A percentile compares a stretch with the other conserved stretches of the same genome.
phyloP scores from a whole-genome alignment of 148 eudicot species.

The Chenopodium formosanum region DNA sequence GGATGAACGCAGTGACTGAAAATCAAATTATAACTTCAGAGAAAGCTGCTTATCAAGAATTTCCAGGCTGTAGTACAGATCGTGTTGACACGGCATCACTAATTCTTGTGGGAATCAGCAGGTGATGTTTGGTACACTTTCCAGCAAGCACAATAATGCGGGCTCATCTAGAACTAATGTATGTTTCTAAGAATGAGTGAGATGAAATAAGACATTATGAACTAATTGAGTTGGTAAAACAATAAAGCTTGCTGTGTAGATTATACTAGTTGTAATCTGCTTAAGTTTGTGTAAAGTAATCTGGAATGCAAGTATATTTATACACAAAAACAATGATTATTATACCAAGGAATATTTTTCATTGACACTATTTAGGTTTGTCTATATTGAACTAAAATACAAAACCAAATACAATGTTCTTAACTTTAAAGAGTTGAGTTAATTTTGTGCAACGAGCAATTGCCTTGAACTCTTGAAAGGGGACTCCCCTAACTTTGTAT shows the following conservation, averaged over 20 bases:
- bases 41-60: slow-evolving; percentile 20
- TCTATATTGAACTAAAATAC: too few relatives aligned
- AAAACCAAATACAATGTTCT: too few relatives aligned
- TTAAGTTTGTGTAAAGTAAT: neutral
- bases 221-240: neutral
- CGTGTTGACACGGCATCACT: slow-evolving; percentile 15
- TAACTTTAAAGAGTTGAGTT: too few relatives aligned
- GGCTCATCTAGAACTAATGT: slow-evolving; percentile 35
- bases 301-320: neutral
- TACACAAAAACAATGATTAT: too few relatives aligned
- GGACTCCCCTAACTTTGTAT: too few relatives aligned
- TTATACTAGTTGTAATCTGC: neutral
- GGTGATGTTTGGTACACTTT: slow-evolving; percentile 29
- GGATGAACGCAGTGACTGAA: slow-evolving; percentile 45
- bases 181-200: slow-evolving; percentile 37
- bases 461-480: too few relatives aligned
- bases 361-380: too few relatives aligned
- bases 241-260: neutral
- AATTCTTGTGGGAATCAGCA: slow-evolving; percentile 32
- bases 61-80: slow-evolving; percentile 11
- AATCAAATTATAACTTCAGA: slow-evolving; percentile 27
- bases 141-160: slow-evolving; percentile 21
- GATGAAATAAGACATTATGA: neutral
- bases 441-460: too few relatives aligned
- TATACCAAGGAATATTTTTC: too few relatives aligned